These are phyloP conservation scores for Diaporthe sp. DNA, from an alignment of 2,329 filamentous ascomycete genomes.

Conservation along the genomic window DNA sequence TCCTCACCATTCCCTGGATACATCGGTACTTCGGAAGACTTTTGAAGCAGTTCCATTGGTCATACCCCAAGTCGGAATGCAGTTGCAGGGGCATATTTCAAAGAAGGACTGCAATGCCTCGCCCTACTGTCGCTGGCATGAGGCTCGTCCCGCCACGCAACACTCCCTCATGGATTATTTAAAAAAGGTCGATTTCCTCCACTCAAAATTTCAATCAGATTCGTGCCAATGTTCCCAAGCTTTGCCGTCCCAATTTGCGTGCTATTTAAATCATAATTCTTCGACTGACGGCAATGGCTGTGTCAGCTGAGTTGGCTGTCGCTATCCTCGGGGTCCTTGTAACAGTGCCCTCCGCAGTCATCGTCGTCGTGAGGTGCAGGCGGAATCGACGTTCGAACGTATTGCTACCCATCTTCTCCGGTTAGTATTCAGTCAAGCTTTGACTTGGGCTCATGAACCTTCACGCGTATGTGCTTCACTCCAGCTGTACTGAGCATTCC, in stretches of 20 bases:
- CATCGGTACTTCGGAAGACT: not conserved
- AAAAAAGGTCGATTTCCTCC: no score
- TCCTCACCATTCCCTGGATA: not conserved
- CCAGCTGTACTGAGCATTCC: not conserved
- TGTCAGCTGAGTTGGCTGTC: not conserved
- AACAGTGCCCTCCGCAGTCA: not conserved
- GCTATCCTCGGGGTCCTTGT: slow-evolving; percentile 1
- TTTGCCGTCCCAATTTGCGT: not conserved
- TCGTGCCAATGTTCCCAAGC: no score
- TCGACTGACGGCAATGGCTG: not conserved
- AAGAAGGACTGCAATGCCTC: not conserved
- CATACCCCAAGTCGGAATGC: not conserved
- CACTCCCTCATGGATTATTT: no score
- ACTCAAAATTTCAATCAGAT: no score
- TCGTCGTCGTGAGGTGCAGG: not conserved
- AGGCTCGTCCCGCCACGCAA: no score
- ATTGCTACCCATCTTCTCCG: not conserved
- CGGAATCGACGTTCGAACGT: not conserved
- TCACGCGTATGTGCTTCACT: not conserved
- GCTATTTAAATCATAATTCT: not conserved
- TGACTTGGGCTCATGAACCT: not conserved
- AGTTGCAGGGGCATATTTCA: not conserved
- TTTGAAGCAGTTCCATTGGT: not conserved
- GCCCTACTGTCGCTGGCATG: not conserved
- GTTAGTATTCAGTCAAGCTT: not conserved